Percentiles rank a stretch among this genome's conserved stretches.
Conservation (phyloP, 169 alveolate genomes). For the Eimeria praecox region DNA sequence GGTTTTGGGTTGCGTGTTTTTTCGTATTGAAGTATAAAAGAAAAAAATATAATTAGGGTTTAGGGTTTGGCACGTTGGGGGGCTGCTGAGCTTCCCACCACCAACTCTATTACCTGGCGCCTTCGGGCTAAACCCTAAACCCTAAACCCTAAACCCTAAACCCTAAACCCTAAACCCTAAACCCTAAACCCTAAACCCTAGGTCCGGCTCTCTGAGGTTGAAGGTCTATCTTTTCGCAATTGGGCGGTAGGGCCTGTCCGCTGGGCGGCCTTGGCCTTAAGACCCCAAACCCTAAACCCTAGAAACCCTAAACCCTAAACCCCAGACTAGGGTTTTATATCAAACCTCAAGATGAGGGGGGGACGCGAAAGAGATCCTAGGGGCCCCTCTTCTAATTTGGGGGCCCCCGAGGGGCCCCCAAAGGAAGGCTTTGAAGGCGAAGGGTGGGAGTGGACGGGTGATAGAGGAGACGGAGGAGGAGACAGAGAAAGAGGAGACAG, state of each 20-base stretch:
- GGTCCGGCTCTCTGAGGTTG: background rate
- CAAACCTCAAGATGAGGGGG: background rate
- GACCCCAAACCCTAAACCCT: too few species aligned
- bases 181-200: conserved; percentile 29
- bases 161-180: background rate
- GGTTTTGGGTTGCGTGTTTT: background rate
- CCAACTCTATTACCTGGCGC: background rate
- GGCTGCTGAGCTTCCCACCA: background rate
- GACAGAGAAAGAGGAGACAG: too few species aligned
- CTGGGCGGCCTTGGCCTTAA: too few species aligned
- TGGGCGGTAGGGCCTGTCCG: too few species aligned
- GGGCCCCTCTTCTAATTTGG: background rate
- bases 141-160: conserved; percentile 11
- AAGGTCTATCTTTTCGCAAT: background rate
- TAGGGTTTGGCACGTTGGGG: conserved; percentile 6
- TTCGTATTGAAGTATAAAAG: background rate
- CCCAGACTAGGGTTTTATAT: background rate
- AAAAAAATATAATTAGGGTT: conserved; percentile 2
- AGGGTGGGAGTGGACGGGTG: too few species aligned
- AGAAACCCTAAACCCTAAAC: too few species aligned
- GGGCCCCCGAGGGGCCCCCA: too few species aligned
- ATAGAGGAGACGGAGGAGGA: too few species aligned
- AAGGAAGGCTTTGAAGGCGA: too few species aligned
- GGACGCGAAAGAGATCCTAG: background rate
- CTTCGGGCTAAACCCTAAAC: background rate